Percentiles rank a stretch among this genome's conserved stretches.
phyloP scores from a whole-genome alignment of 140 eudicot species.

The Senecio squalidus region DNA sequence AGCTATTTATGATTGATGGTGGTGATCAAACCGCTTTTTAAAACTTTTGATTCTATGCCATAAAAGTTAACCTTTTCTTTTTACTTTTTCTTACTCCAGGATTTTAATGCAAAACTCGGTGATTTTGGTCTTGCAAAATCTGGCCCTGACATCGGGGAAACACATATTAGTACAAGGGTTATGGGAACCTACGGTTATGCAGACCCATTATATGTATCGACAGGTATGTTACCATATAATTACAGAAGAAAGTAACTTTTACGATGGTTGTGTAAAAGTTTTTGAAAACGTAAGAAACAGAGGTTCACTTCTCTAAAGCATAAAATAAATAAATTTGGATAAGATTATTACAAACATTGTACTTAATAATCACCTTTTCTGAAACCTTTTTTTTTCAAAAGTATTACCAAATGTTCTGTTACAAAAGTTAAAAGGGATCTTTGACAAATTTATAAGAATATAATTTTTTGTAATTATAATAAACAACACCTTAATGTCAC shows the following conservation, averaged over 20 bases:
- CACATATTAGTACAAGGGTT: constrained; percentile 16
- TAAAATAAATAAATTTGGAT: too few relatives aligned
- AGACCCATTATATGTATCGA: constrained; percentile 16
- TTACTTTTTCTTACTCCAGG: constrained; percentile 5
- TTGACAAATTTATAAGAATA: not conserved
- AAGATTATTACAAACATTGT: not conserved
- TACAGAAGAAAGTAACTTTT: not conserved
- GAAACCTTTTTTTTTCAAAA: not conserved
- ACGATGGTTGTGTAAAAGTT: not conserved
- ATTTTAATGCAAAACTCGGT: constrained; percentile 26
- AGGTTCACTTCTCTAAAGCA: not conserved
- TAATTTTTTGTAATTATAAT: not conserved
- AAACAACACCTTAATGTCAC: not conserved
- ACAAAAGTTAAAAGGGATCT: not conserved
- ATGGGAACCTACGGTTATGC: constrained; percentile 25
- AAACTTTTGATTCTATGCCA: not conserved
- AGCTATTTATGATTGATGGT: constrained; percentile 2
- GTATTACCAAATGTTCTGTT: not conserved
- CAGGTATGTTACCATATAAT: constrained; percentile 15
- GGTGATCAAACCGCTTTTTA: constrained; percentile 7
- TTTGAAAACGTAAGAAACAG: too few relatives aligned
- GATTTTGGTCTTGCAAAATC: constrained; percentile 8
- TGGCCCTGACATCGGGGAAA: constrained; percentile 5
- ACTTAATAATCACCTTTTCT: not conserved
- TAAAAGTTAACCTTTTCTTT: not conserved